Base-by-base conservation (phyloP, 352 stramenopile genomes). In the Pythium myriotylum region DNA sequence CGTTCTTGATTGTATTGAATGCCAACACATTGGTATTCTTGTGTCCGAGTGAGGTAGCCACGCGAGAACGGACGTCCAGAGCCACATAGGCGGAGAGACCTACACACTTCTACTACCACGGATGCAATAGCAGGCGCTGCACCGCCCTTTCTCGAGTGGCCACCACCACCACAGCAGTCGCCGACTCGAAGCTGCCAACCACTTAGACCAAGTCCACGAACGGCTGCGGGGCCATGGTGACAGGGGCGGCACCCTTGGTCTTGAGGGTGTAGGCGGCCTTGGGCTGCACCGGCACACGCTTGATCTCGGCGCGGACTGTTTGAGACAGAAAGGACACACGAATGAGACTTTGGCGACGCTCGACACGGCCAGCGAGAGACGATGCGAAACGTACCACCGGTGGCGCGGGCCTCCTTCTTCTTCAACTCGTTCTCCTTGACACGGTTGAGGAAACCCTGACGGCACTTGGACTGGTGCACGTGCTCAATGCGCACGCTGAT, bases 401-500 rank as follows among this genome's bases (percentile, higher is more conserved):
- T 96, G 62, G 93, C 91, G 62, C 83, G 90, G 45, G 96, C 96
- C 67, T 97, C 95, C 80, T 96, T 97, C 91, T 99, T 99, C 76
- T 95, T 93, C 43, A 91, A 78, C 78, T 99, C 97, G 86, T 99
- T 99, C 62, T 96, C 82, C 85, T 99, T 98, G 67, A 99, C 97
- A 68, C 97, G 94, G 61, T 88, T 84, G 63, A 99, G 91, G 80
- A 99, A 98, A 75, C 99, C 96, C 72, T 98, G 94, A 71, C 97
- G 97, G 88, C 96, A 99, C 87, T 98, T 99, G 66, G 96, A 99
- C 67, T 96, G 91, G 68, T 96, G 88, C 67, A 99, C 96, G 87
- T 99, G 98, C 86, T 99, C 97, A 74, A 99, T 97, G 69, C 97
- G 95, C 55, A 99, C 95, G 89, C 99, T 98, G 76, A 99, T 99